phyloP scores from a whole-genome alignment of 352 stramenopile species.

The Globisporangium carolinianum region DNA sequence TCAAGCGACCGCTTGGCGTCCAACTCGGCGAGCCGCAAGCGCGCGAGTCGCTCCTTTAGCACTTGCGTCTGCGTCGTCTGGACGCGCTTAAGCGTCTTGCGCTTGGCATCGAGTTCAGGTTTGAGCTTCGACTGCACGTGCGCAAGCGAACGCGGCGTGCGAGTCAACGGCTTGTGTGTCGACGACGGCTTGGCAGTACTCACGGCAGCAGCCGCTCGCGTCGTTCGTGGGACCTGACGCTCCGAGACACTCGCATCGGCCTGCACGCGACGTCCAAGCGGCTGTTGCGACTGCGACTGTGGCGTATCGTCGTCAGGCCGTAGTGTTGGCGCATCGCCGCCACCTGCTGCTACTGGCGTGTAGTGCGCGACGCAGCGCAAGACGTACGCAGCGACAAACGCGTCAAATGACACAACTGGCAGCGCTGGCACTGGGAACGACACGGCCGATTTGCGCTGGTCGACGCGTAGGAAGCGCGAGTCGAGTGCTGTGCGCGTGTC shows the following conservation, averaged over 20 bases:
- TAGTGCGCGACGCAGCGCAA: constrained; percentile 26
- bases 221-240: background rate
- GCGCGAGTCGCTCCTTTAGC: constrained; percentile 61
- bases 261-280: background rate
- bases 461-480: constrained; percentile 29
- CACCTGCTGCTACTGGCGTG: background rate
- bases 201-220: background rate
- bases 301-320: background rate
- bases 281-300: too few relatives aligned
- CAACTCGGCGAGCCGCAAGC: constrained; percentile 50
- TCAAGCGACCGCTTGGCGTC: constrained; percentile 29
- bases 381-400: constrained; percentile 57
- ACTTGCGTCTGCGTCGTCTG: constrained; percentile 74
- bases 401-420: constrained; percentile 39
- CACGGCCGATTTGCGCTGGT: constrained; percentile 34
- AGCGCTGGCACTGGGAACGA: constrained; percentile 27
- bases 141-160: constrained; percentile 11
- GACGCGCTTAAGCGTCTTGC: constrained; percentile 58
- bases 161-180: background rate
- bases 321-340: background rate
- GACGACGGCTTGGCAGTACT: constrained; percentile 1
- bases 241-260: background rate
- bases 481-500: constrained; percentile 22
- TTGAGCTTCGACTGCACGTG: constrained; percentile 61
- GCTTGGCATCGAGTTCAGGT: constrained; percentile 37